A percentile compares a stretch with the other conserved stretches of the same genome.
These are phyloP conservation scores for Catunica adiposa DNA, from an alignment of 2,329 filamentous ascomycete genomes.

Conservation along the genomic window DNA sequence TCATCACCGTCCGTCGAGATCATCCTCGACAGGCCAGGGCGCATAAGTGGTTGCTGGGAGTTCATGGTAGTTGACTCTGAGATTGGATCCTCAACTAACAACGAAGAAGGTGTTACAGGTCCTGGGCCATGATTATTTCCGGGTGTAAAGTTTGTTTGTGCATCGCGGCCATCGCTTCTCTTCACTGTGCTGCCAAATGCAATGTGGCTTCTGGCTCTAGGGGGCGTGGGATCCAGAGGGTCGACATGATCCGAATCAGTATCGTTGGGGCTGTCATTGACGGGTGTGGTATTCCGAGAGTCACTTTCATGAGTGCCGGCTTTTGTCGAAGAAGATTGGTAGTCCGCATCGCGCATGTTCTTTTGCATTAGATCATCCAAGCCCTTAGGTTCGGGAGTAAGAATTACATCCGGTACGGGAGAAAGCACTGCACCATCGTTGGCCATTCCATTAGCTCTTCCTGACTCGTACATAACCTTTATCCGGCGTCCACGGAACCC, in stretches of 20 bases:
- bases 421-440: constrained; percentile 36
- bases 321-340: constrained; percentile 4
- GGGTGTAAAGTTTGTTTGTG: constrained; percentile 12
- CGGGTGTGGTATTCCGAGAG: constrained; percentile 4
- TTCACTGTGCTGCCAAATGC: constrained; percentile 53
- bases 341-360: constrained; percentile 7
- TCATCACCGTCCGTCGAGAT: constrained; percentile 58
- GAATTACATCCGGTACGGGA: constrained; percentile 5
- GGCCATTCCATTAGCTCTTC: constrained; percentile 37
- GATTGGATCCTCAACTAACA: constrained; percentile 19
- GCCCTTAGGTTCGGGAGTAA: constrained; percentile 24
- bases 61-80: constrained; percentile 28
- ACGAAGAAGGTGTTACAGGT: constrained; percentile 12
- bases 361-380: constrained; percentile 19
- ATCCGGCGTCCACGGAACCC: constrained; percentile 53
- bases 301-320: constrained; percentile 5
- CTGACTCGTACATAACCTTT: constrained; percentile 43
- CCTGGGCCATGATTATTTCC: constrained; percentile 7
- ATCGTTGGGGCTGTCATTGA: constrained; percentile 5
- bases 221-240: constrained; percentile 1
- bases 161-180: constrained; percentile 35
- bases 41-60: constrained; percentile 3
- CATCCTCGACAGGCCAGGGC: constrained; percentile 6
- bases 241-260: neutral
- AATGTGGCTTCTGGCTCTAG: constrained; percentile 25